Conservation (phyloP, 1,284 basidiomycete species). For the Cystobasidiaceae sp. region DNA sequence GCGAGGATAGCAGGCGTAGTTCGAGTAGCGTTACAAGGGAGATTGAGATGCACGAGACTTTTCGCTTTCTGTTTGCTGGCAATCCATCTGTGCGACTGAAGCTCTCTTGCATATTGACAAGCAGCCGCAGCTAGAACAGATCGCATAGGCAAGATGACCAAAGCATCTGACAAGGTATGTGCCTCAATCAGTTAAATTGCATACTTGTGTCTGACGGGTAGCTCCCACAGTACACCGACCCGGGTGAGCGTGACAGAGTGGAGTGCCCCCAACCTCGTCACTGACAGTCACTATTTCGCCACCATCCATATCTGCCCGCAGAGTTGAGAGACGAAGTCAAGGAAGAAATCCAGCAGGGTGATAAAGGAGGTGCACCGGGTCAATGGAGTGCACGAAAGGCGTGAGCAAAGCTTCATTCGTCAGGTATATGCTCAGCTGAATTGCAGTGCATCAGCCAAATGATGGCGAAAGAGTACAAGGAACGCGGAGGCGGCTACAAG, state of each 20-base stretch:
- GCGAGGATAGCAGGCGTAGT: no score
- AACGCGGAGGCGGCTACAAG: slow-evolving; percentile 27
- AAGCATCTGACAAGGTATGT: slow-evolving; percentile 1
- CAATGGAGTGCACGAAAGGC: slow-evolving; percentile 28
- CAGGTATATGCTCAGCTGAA: no score
- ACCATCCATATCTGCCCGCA: background rate
- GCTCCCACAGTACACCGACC: slow-evolving; percentile 22
- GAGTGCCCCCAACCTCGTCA: no score
- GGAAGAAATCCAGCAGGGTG: slow-evolving; percentile 27
- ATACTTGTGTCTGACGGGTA: no score
- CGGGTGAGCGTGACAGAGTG: background rate
- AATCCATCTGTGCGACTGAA: no score
- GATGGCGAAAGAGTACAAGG: slow-evolving; percentile 31
- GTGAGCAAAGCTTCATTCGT: no score
- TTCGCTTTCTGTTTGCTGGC: no score
- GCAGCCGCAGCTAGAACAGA: background rate
- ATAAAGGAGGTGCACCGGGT: slow-evolving; percentile 26
- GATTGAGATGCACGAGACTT: no score
- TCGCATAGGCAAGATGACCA: background rate
- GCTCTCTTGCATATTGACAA: no score
- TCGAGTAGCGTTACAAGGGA: no score
- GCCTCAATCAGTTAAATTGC: no score
- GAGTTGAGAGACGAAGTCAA: slow-evolving; percentile 28
- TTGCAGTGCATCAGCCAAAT: no score
- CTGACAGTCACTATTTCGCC: background rate